Conservation (phyloP, 352 stramenopile species). For the Pythium myriotylum region DNA sequence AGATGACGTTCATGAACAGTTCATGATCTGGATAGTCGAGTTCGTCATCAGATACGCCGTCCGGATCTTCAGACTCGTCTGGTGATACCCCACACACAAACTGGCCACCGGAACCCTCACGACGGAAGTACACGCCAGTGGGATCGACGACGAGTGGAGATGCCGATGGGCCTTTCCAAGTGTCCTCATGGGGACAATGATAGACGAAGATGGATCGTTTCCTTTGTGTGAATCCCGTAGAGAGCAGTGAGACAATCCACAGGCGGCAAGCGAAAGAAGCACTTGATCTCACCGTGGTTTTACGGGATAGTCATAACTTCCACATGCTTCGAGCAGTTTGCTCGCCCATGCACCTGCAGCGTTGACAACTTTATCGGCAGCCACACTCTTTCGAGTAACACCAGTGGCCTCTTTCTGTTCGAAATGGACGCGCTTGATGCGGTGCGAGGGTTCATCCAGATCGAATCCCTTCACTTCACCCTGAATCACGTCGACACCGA, state of each 20-base stretch:
- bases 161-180: conserved; percentile 65
- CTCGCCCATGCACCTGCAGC: conserved; percentile 70
- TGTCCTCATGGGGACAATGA: conserved; percentile 73
- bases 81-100: conserved; percentile 79
- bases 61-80: conserved; percentile 53
- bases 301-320: conserved; percentile 73
- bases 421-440: conserved; percentile 68
- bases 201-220: conserved; percentile 83
- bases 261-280: background rate
- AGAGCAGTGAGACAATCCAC: background rate
- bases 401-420: conserved; percentile 32
- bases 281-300: conserved; percentile 42
- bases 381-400: conserved; percentile 33
- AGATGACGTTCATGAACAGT: conserved; percentile 79
- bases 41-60: conserved; percentile 67
- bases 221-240: conserved; percentile 15
- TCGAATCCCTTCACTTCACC: conserved; percentile 74
- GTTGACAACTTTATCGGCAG: conserved; percentile 74
- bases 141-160: conserved; percentile 77
- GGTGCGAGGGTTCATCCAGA: conserved; percentile 42
- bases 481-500: conserved; percentile 75
- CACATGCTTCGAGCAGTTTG: conserved; percentile 69
- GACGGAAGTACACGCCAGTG: conserved; percentile 81
- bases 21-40: conserved; percentile 67
- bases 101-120: conserved; percentile 64